These are phyloP conservation scores for Sporothrix curviconia DNA, from an alignment of 2,329 filamentous ascomycete species.

Conservation along the genomic window DNA sequence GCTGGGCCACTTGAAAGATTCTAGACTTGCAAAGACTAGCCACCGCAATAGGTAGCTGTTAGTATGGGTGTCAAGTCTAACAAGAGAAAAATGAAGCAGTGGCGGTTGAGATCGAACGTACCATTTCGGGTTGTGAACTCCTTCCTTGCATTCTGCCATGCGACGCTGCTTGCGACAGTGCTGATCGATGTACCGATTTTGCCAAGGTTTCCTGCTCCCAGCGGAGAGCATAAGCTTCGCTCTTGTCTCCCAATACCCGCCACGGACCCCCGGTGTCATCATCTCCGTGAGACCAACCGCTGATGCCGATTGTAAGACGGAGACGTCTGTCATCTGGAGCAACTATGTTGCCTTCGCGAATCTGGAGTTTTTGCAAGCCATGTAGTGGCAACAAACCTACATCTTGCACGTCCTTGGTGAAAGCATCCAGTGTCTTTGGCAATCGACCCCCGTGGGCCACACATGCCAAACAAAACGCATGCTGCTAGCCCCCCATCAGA, in stretches of 20 bases:
- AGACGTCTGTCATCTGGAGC: slow-evolving; percentile 58
- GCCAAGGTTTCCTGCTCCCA: slow-evolving; percentile 76
- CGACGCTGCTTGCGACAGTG: slow-evolving; percentile 68
- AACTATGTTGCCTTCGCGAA: slow-evolving; percentile 44
- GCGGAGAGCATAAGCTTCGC: slow-evolving; percentile 74
- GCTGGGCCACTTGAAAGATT: slow-evolving; percentile 45
- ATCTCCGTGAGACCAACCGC: slow-evolving; percentile 70
- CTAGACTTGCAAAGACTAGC: slow-evolving; percentile 11
- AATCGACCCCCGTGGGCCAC: slow-evolving; percentile 68
- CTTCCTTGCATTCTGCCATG: slow-evolving; percentile 65
- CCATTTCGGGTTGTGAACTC: slow-evolving; percentile 42
- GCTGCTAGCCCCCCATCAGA: slow-evolving; percentile 74
- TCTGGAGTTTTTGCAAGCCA: slow-evolving; percentile 36
- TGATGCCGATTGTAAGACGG: slow-evolving; percentile 74
- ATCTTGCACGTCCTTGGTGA: slow-evolving; percentile 77
- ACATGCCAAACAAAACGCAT: slow-evolving; percentile 86
- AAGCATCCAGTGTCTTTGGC: slow-evolving; percentile 84
- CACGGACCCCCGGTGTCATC: slow-evolving; percentile 72
- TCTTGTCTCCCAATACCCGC: slow-evolving; percentile 64
- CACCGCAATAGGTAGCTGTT: background rate
- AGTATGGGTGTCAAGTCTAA: background rate
- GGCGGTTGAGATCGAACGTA: slow-evolving; percentile 29
- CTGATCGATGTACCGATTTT: slow-evolving; percentile 70
- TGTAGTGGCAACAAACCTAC: slow-evolving; percentile 78
- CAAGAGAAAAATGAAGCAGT: too few relatives aligned